Conservation (phyloP, 352 stramenopile species). For the Plasmopara viticola region DNA sequence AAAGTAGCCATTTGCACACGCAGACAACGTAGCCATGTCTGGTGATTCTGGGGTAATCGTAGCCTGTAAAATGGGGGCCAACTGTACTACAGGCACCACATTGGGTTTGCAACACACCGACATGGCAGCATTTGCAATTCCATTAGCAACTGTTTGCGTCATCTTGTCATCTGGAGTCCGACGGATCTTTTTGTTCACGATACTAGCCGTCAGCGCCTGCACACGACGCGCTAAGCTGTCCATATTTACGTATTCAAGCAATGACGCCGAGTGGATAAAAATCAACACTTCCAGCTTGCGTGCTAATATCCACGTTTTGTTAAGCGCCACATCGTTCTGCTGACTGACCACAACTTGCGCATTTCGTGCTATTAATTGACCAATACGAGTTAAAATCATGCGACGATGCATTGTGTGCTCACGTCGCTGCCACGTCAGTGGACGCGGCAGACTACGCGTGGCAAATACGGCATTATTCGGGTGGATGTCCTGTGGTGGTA, state of each 20-base stretch:
- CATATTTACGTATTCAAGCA: conserved; percentile 76
- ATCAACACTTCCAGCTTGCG: conserved; percentile 80
- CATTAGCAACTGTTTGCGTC: no score
- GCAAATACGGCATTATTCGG: conserved; percentile 76
- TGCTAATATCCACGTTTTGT: conserved; percentile 67
- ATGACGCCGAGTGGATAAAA: conserved; percentile 76
- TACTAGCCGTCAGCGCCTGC: conserved; percentile 68
- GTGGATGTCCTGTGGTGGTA: conserved; percentile 52
- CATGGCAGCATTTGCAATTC: no score
- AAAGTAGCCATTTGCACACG: no score
- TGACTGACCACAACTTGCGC: conserved; percentile 37
- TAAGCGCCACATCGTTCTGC: conserved; percentile 8
- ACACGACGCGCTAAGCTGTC: conserved; percentile 72
- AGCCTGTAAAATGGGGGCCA: no score
- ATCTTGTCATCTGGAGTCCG: conserved; percentile 11
- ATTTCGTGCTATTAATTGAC: conserved; percentile 52
- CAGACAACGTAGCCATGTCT: no score
- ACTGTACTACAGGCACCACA: no score
- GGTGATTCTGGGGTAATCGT: no score
- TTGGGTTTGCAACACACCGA: no score
- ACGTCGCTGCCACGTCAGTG: conserved; percentile 75
- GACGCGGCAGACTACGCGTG: conserved; percentile 54
- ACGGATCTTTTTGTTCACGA: conserved; percentile 84
- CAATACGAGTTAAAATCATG: conserved; percentile 61
- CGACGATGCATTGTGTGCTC: conserved; percentile 66